Conservation (phyloP, 2,329 filamentous ascomycete species). For the Apiospora koreana region DNA sequence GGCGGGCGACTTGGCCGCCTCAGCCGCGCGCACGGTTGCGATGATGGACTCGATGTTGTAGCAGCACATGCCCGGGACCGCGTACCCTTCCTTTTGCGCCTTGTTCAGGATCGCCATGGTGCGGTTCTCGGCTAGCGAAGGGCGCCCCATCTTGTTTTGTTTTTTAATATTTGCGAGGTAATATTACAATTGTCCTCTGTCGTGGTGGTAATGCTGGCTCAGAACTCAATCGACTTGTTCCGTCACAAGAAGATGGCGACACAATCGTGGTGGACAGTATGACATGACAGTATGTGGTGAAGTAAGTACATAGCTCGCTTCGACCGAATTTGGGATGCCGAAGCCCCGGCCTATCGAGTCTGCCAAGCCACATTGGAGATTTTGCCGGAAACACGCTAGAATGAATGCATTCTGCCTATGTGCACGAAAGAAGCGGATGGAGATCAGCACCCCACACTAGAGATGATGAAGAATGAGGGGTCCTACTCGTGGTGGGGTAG, state of each 20-base stretch:
- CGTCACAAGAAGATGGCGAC: too few relatives aligned
- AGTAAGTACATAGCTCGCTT: neutral
- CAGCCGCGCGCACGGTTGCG: constrained; percentile 68
- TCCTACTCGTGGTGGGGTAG: neutral
- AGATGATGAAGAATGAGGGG: constrained; percentile 4
- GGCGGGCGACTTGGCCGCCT: constrained; percentile 64
- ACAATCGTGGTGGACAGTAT: neutral
- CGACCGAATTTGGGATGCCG: neutral
- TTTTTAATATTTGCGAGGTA: neutral
- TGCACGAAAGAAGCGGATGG: neutral
- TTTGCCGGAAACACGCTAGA: neutral
- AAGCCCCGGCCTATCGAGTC: neutral
- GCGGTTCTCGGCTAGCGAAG: constrained; percentile 47
- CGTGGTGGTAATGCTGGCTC: neutral
- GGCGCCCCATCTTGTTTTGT: constrained; percentile 32
- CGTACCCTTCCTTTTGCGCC: constrained; percentile 56
- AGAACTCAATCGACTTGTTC: neutral
- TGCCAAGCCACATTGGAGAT: neutral
- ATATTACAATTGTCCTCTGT: neutral
- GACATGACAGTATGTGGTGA: neutral
- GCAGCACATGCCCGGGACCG: constrained; percentile 61
- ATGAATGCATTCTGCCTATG: neutral
- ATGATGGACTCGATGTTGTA: constrained; percentile 73
- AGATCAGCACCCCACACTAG: neutral
- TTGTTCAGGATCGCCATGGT: constrained; percentile 58